phyloP scores from a whole-genome alignment of 2,329 filamentous ascomycete species.

The Cadophora malorum region DNA sequence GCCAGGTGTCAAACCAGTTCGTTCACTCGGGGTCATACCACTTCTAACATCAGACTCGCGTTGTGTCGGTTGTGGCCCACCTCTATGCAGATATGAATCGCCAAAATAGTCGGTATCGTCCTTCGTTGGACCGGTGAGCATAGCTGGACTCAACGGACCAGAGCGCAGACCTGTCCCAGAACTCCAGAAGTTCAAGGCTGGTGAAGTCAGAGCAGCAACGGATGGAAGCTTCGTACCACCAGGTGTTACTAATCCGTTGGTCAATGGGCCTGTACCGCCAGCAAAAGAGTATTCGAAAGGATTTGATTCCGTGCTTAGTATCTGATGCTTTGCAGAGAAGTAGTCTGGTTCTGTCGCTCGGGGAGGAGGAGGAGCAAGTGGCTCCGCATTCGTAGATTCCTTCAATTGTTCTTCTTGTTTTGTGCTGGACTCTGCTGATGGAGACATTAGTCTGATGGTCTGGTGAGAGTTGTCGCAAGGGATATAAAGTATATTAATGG shows the following conservation, averaged over 20 bases:
- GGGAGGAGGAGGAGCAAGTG: conserved; percentile 74
- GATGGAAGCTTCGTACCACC: conserved; percentile 84
- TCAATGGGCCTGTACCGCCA: conserved; percentile 54
- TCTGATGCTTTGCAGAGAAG: conserved; percentile 64
- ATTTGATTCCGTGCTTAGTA: conserved; percentile 83
- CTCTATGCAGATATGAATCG: conserved; percentile 78
- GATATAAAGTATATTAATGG: conserved; percentile 1
- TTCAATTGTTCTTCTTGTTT: conserved; percentile 51
- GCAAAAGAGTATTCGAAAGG: conserved; percentile 97
- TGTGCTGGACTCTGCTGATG: conserved; percentile 47
- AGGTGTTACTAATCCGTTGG: conserved; percentile 71
- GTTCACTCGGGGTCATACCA: conserved; percentile 85
- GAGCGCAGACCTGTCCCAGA: conserved; percentile 70
- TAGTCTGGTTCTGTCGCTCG: conserved; percentile 70
- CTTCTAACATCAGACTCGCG: conserved; percentile 95
- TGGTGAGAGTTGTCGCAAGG: background rate
- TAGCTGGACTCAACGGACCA: conserved; percentile 93
- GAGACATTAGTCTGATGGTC: conserved; percentile 13
- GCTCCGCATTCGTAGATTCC: conserved; percentile 64
- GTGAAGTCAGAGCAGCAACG: conserved; percentile 89
- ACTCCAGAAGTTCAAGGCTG: conserved; percentile 85
- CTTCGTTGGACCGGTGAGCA: conserved; percentile 82
- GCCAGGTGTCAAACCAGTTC: conserved; percentile 90
- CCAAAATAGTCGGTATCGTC: conserved; percentile 83
- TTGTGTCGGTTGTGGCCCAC: conserved; percentile 78